Evolutionary conservation across 495 filamentous ascomycete species (phyloP), one percentile per base, ranked within the genome.

Genomic region (Cercophora scortea): DNA sequence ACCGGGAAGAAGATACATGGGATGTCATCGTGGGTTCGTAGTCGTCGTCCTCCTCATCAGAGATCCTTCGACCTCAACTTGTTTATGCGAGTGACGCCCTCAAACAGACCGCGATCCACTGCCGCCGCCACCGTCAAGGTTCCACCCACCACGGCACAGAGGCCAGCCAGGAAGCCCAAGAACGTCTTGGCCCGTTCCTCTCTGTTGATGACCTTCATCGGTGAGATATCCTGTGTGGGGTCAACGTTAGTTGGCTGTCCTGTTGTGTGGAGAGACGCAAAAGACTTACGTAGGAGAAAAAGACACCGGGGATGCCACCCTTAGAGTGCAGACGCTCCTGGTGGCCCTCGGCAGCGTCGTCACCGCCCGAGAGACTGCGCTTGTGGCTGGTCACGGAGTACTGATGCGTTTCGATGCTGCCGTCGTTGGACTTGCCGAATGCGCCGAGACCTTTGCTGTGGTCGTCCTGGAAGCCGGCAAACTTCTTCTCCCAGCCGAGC

Each of bases 181-280:
- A 97, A 92, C 13, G 84, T 82, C 73, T 96, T 96, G 15, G 82
- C 71, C 16, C 89, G 82, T 55, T 86, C 86, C 74, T 99, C 93
- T 40, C 90, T 83, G 75, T 97, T 99, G 73, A 99, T 87, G 42
- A 99, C 94, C 71, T 97, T 99, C 94, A 99, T 97, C 32, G 93
- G 93, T 3, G 93, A 97, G 71, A 99, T 97, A 65, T 99, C 93
- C 85, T 90, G 53, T 36, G 19, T 12, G 8, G 43, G 10, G 32
- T 2, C 12, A 8, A 13, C 13, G 44, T 11, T n/a, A 15, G 32
- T 16, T 13, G 12, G 12, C 12, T 12, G 15, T 46, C 25, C 7
- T 6, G 44, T 35, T 25, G 25, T 25, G 25, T 25, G 25, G 2
- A 25, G 25, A 5, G 25, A 5, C 25, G 25, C 25, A 25, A 25